A percentile compares a stretch with the other conserved stretches of the same genome.
These are phyloP conservation scores for Cordyceps javanica DNA, from an alignment of 2,329 filamentous ascomycete genomes.

Conservation along the genomic window DNA sequence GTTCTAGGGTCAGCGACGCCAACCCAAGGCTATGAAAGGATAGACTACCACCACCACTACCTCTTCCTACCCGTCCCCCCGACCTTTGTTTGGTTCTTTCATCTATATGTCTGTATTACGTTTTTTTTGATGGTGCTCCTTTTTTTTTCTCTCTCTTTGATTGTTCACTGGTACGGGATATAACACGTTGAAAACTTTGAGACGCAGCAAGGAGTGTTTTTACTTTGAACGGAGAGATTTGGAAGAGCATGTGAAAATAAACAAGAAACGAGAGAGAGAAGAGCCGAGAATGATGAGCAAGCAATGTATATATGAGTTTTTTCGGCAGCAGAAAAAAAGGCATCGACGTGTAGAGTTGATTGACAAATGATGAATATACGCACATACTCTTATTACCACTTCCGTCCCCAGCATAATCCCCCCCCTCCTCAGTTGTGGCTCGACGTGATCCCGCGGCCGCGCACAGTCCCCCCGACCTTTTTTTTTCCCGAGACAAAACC, in stretches of 20 bases:
- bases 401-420: too few relatives aligned
- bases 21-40: not conserved
- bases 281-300: too few relatives aligned
- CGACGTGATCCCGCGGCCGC: too few relatives aligned
- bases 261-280: not conserved
- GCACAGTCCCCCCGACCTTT: too few relatives aligned
- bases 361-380: constrained; percentile 1
- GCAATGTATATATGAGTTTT: not conserved
- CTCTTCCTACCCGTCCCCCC: not conserved
- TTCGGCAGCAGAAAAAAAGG: not conserved
- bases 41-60: not conserved
- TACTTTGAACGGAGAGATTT: not conserved
- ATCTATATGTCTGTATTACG: not conserved
- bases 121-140: not conserved
- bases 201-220: too few relatives aligned
- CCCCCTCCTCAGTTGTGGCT: too few relatives aligned
- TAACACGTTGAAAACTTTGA: too few relatives aligned
- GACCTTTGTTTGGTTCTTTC: too few relatives aligned
- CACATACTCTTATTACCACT: not conserved
- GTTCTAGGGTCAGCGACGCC: too few relatives aligned
- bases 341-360: not conserved
- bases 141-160: too few relatives aligned
- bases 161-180: too few relatives aligned
- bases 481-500: too few relatives aligned
- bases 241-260: not conserved